phyloP scores from a whole-genome alignment of 176 grass and related monocot genomes.

The Oryza officinalis region DNA sequence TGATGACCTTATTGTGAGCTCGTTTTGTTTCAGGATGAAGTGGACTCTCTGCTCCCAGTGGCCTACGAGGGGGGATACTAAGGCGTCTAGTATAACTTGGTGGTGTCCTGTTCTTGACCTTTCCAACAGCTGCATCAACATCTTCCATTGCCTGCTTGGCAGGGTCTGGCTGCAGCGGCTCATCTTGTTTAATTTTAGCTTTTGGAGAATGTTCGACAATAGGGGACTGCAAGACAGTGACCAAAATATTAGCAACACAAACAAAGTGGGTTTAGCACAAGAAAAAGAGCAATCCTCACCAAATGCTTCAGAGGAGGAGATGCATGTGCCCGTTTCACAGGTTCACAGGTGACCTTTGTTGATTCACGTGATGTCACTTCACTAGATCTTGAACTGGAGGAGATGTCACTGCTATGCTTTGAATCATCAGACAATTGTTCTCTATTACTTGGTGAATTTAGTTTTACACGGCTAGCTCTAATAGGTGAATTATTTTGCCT shows the following conservation, averaged over 20 bases:
- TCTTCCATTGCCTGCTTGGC: slow-evolving; percentile 49
- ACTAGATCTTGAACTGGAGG: slow-evolving; percentile 70
- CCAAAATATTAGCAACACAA: slow-evolving; percentile 41
- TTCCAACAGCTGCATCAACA: slow-evolving; percentile 32
- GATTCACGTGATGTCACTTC: slow-evolving; percentile 57
- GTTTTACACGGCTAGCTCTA: slow-evolving; percentile 59
- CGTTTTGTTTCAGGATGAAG: slow-evolving; percentile 51
- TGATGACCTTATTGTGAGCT: slow-evolving; percentile 41
- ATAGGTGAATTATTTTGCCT: slow-evolving; percentile 76
- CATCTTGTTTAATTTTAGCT: slow-evolving; percentile 44
- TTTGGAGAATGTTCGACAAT: slow-evolving; percentile 70
- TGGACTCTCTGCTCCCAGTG: slow-evolving; percentile 44
- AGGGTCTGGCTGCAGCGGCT: slow-evolving; percentile 40
- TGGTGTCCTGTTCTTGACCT: slow-evolving; percentile 49
- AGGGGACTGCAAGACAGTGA: slow-evolving; percentile 60
- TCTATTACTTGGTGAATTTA: slow-evolving; percentile 55
- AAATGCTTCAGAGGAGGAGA: slow-evolving; percentile 62
- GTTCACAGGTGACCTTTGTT: slow-evolving; percentile 49
- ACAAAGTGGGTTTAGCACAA: slow-evolving; percentile 21
- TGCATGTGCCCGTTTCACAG: slow-evolving; percentile 51
- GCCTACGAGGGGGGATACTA: slow-evolving; percentile 45
- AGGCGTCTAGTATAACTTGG: slow-evolving; percentile 44
- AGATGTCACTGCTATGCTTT: slow-evolving; percentile 54
- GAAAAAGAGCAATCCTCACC: slow-evolving; percentile 51
- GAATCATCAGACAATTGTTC: slow-evolving; percentile 53